A percentile compares a stretch with the other conserved stretches of the same genome.
Evolutionary conservation across 345 rosid genomes (phyloP).

Genomic region (Mallotus nudiflorus): DNA sequence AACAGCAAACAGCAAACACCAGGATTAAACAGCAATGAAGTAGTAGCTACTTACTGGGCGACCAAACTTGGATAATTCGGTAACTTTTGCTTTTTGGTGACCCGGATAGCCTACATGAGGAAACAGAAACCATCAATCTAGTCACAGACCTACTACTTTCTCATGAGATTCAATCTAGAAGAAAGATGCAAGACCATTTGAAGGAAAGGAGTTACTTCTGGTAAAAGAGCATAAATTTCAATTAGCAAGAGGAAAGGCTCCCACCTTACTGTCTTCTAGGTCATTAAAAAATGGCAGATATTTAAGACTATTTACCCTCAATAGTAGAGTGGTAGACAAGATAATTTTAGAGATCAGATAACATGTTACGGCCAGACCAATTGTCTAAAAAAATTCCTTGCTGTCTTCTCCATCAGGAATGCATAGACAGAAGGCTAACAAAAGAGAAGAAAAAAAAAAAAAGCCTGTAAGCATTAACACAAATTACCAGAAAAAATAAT

Average conservation of each 20-base stretch:
- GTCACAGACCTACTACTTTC: neutral
- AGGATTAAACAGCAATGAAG: neutral
- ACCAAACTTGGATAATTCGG: constrained; percentile 67
- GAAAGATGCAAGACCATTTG: neutral
- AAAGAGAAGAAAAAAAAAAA: neutral
- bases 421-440: neutral
- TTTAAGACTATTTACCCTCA: neutral
- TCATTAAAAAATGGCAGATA: neutral
- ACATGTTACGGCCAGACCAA: neutral
- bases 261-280: too few relatives aligned
- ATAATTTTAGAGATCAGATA: neutral
- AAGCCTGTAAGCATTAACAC: constrained; percentile 45
- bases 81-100: constrained; percentile 61
- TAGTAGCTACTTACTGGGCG: constrained; percentile 56
- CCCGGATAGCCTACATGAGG: constrained; percentile 66
- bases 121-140: constrained; percentile 5
- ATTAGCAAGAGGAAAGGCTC: neutral
- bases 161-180: neutral
- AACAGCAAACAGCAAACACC: neutral
- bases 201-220: neutral
- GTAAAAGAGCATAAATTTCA: neutral
- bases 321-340: neutral
- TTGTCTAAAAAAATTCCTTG: neutral
- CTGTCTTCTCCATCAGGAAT: neutral
- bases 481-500: constrained; percentile 73